Percentiles rank a stretch among this genome's conserved stretches.
Conservation (phyloP, 345 rosid genomes). For the Syzygium aromaticum region DNA sequence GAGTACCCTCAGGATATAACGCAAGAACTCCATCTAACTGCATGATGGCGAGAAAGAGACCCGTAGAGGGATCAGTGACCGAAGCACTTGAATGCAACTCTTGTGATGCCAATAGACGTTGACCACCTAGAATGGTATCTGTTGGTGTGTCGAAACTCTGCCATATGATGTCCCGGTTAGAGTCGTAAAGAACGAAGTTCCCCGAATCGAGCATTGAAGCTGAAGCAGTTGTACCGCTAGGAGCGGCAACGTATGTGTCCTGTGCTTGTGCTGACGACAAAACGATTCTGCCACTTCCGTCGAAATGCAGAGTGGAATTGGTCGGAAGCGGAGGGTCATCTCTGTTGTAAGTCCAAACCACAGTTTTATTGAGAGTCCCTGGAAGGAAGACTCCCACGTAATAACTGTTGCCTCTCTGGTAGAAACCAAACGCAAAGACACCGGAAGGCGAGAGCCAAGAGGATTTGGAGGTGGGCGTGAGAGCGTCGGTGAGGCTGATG, state of each 20-base stretch:
- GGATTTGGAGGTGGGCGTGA: background rate
- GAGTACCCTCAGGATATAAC: slow-evolving; percentile 4
- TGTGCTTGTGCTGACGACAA: background rate
- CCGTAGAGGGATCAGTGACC: slow-evolving; percentile 6
- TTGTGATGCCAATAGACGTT: background rate
- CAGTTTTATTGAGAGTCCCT: background rate
- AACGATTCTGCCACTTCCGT: slow-evolving; percentile 1
- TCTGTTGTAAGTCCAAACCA: slow-evolving; percentile 12
- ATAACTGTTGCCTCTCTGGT: slow-evolving; percentile 3
- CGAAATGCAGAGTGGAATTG: slow-evolving; percentile 1
- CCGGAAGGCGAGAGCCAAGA: slow-evolving; percentile 16
- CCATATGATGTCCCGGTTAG: slow-evolving; percentile 1
- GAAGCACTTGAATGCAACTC: slow-evolving; percentile 10
- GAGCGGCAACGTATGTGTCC: background rate
- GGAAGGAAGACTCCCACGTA: slow-evolving; percentile 6
- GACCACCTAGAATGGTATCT: slow-evolving; percentile 20
- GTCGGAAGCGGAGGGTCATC: slow-evolving; percentile 5
- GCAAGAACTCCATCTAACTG: slow-evolving; percentile 18
- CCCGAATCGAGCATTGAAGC: slow-evolving; percentile 21
- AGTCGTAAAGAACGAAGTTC: slow-evolving; percentile 9
- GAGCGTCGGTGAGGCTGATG: background rate
- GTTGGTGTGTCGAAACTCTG: slow-evolving; percentile 19
- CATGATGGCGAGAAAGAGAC: slow-evolving; percentile 11
- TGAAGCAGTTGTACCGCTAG: background rate
- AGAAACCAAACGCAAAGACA: slow-evolving; percentile 18